Conservation (phyloP, 2,329 filamentous ascomycete species). For the Sporothrix mexicana region DNA sequence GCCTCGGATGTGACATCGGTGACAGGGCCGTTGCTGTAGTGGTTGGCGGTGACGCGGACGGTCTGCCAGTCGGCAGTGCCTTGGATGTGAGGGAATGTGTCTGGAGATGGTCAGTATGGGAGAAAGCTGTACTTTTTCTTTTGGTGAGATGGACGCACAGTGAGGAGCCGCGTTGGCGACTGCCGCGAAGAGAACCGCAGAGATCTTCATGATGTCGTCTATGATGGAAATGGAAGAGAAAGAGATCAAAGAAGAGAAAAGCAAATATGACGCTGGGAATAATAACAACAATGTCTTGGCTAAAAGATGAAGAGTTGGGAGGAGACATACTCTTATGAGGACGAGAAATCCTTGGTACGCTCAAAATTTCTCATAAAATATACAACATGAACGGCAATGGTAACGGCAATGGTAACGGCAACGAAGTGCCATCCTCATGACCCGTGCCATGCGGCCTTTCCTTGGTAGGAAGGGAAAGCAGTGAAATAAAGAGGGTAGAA, state of each 20-base stretch:
- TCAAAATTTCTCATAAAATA: not conserved
- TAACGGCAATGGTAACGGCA: not conserved
- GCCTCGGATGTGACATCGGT: conserved; percentile 41
- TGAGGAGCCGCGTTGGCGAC: conserved; percentile 35
- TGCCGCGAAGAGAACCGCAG: conserved; percentile 32
- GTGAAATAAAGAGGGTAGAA: not conserved
- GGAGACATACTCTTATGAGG: not conserved
- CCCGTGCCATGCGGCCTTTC: not conserved
- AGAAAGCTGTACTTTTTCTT: not conserved
- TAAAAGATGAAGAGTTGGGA: not conserved
- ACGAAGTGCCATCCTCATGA: conserved; percentile 11
- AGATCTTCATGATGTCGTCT: conserved; percentile 32
- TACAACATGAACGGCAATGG: conserved; percentile 1
- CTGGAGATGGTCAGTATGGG: conserved; percentile 25
- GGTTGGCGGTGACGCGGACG: conserved; percentile 47
- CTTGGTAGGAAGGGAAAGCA: not conserved
- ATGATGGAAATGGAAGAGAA: not conserved
- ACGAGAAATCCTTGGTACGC: not conserved
- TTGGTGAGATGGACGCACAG: conserved; percentile 29
- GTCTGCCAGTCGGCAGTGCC: conserved; percentile 42
- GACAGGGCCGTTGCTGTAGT: conserved; percentile 44
- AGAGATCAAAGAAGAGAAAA: not conserved
- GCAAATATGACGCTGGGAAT: not conserved
- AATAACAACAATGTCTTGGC: not conserved
- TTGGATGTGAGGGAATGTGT: conserved; percentile 38